These are phyloP conservation scores for Harringtonia aguacate DNA, from an alignment of 2,329 filamentous ascomycete species.

Conservation along the genomic window DNA sequence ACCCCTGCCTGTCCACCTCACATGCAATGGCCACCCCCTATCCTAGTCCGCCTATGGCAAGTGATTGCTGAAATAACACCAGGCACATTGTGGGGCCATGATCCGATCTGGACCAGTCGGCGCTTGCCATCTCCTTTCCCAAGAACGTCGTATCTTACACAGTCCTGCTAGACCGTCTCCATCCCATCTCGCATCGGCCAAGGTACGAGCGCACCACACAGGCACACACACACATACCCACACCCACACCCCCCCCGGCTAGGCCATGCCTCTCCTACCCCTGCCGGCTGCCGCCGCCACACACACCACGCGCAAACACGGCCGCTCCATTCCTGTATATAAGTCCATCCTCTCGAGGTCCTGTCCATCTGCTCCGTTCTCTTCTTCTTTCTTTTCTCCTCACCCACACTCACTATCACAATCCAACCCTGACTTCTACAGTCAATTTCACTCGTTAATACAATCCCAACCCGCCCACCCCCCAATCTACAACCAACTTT, in stretches of 20 bases:
- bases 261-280: too few species aligned
- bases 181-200: slow-evolving; percentile 7
- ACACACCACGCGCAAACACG: background rate
- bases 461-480: slow-evolving; percentile 16
- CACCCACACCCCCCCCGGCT: too few species aligned
- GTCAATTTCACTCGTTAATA: slow-evolving; percentile 49
- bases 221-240: background rate
- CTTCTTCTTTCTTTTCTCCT: slow-evolving; percentile 26
- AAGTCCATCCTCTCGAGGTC: slow-evolving; percentile 16
- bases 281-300: too few species aligned
- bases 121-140: too few species aligned
- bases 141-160: too few species aligned
- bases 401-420: slow-evolving; percentile 39
- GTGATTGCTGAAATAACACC: too few species aligned
- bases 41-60: background rate
- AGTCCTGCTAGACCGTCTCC: background rate
- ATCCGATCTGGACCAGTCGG: too few species aligned
- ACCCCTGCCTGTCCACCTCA: background rate
- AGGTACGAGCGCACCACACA: too few species aligned
- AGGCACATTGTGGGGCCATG: too few species aligned
- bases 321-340: slow-evolving; percentile 9
- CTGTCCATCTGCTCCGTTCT: slow-evolving; percentile 20
- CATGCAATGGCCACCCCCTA: background rate
- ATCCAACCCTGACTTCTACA: slow-evolving; percentile 38
- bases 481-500: slow-evolving; percentile 15